A percentile compares a stretch with the other conserved stretches of the same genome.
Conservation (phyloP, 2,329 filamentous ascomycete genomes). For the Aureobasidium sp. region DNA sequence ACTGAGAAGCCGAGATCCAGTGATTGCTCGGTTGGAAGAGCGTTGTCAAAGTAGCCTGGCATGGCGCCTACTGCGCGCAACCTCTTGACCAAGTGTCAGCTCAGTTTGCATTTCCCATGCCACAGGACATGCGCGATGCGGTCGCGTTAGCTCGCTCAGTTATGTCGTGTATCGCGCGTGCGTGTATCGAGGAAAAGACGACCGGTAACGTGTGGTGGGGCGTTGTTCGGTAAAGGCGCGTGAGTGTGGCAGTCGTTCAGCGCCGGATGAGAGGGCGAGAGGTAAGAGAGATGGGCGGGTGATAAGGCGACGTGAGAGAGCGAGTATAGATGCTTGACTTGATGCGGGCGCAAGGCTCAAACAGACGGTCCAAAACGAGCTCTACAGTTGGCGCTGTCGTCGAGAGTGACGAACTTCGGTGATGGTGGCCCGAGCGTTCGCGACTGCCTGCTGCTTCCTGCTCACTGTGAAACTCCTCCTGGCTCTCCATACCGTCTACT, state of each 20-base stretch:
- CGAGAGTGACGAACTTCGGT: background rate
- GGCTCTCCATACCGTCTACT: background rate
- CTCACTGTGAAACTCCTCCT: background rate
- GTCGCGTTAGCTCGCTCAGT: constrained; percentile 3
- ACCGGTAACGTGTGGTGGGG: background rate
- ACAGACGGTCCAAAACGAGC: background rate
- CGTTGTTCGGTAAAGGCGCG: background rate
- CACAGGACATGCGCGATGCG: constrained; percentile 7
- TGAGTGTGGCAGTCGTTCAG: background rate
- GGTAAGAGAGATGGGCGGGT: background rate
- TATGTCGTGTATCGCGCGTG: background rate
- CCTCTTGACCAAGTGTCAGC: constrained; percentile 8
- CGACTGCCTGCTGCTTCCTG: background rate
- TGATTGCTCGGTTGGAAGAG: constrained; percentile 16
- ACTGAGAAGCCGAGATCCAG: constrained; percentile 49
- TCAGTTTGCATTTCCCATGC: constrained; percentile 18
- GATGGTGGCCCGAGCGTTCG: background rate
- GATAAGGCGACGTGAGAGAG: background rate
- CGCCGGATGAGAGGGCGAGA: background rate
- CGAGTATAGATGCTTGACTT: constrained; percentile 1
- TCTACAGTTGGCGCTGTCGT: background rate
- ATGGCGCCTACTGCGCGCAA: constrained; percentile 22
- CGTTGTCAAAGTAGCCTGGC: constrained; percentile 23
- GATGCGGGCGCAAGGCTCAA: constrained; percentile 6
- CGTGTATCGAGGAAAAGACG: background rate